Base-by-base conservation (phyloP, 305 asterid species). In the Fraxinus dipetala region DNA sequence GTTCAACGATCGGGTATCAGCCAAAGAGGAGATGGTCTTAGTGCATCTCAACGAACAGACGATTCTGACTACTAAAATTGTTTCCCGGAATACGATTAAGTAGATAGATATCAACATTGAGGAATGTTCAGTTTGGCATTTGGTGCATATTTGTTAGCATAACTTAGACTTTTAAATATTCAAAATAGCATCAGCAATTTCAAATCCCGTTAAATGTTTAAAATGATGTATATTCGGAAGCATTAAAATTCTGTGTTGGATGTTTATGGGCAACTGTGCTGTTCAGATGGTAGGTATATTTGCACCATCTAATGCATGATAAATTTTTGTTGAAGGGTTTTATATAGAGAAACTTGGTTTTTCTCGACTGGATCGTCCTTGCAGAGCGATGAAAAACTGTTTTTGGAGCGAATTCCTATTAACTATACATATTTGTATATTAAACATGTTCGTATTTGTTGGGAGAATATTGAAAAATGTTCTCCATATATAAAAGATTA, bases 1-100 rank as follows among this genome's bases (percentile, higher is more conserved):
- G 86, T 80, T 51, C 89, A 90, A 79, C 73, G 89, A 81, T 67
- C 90, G 28, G 86, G 45, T 72, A 59, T 83, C 77, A 81, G 63
- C 82, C 87, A 81, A 34, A 59, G 77, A 84, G 84, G 82, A 26
- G 80, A 77, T 72, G 90, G 83, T 63, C 76, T 75, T 75, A 78
- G 79, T 78, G 78, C 83, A 20, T 85, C 90, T 79, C 65, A 81
- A 28, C 85, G 89, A 18, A 70, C 77, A 22, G 88, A 87, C 48
- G 87, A 82, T 73, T 85, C 80, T 78, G 84, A 83, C 72, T 83
- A 78, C 79, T 85, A 79, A 84, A 31, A 48, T 16, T 5, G 31
- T 76, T 72, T n/a, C 63, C 69, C 9, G n/a, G n/a, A 81, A 73
- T 70, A 31, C n/a, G 26, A 10, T 69, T 26, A 65, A 24, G 73